Percentiles rank a stretch among this genome's conserved stretches.
Evolutionary conservation across 2,329 filamentous ascomycete species (phyloP).

Genomic region (Colletotrichum incanum): DNA sequence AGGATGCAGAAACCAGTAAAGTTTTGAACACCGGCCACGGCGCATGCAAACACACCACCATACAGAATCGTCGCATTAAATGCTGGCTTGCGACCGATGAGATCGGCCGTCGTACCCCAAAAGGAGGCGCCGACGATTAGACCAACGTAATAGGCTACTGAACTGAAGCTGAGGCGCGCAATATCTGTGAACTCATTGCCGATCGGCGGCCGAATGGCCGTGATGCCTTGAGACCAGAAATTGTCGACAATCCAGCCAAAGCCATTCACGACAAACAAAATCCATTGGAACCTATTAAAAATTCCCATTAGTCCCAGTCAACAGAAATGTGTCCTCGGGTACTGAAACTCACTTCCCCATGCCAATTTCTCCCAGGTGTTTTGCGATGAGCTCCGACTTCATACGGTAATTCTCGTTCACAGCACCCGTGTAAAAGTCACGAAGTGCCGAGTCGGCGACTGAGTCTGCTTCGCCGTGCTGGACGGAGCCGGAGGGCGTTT

Average conservation of each 20-base stretch:
- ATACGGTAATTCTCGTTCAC: conserved; percentile 51
- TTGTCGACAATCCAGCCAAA: conserved; percentile 64
- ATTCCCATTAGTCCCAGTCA: neutral
- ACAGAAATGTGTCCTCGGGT: neutral
- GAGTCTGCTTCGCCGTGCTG: conserved; percentile 32
- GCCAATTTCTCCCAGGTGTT: conserved; percentile 50
- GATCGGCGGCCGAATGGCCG: conserved; percentile 52
- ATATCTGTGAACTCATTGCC: conserved; percentile 54
- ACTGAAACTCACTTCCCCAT: conserved; percentile 52
- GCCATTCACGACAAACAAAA: conserved; percentile 62
- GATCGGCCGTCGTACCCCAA: conserved; percentile 60
- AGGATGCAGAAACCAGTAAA: conserved; percentile 71
- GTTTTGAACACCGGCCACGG: conserved; percentile 70
- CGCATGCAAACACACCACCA: conserved; percentile 69
- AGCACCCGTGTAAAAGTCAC: conserved; percentile 56
- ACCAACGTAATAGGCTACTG: conserved; percentile 58
- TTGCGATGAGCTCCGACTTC: conserved; percentile 52
- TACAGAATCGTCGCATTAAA: conserved; percentile 63
- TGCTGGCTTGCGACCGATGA: conserved; percentile 60
- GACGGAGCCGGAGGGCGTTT: conserved; percentile 31
- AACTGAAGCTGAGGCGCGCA: conserved; percentile 51
- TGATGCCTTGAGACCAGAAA: conserved; percentile 56
- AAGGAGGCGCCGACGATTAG: conserved; percentile 62
- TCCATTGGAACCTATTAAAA: conserved; percentile 56
- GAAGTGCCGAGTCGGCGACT: conserved; percentile 49